Conservation (phyloP, 1,284 basidiomycete species). For the Apiotrichum montevideense region DNA sequence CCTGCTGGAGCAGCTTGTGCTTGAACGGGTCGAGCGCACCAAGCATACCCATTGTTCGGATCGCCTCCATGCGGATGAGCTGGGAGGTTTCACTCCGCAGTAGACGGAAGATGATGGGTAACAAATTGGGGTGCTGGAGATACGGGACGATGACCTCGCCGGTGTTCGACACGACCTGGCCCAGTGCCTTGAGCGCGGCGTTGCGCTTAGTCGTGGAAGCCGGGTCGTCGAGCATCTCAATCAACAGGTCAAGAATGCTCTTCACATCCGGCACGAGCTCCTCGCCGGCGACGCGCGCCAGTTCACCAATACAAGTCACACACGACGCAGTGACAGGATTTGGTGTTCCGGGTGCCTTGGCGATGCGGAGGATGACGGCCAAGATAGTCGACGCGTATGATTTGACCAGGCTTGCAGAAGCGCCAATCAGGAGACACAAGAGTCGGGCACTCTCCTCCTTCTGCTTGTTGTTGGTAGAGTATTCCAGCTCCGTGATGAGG, state of each 20-base stretch:
- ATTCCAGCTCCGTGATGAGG: conserved; percentile 93
- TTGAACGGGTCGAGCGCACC: conserved; percentile 97
- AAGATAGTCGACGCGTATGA: conserved; percentile 97
- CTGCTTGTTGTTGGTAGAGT: conserved; percentile 79
- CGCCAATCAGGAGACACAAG: conserved; percentile 77
- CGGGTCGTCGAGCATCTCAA: conserved; percentile 80
- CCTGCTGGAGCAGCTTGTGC: conserved; percentile 78
- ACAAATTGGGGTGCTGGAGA: conserved; percentile 80
- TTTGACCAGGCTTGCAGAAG: conserved; percentile 89
- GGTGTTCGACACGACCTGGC: conserved; percentile 92
- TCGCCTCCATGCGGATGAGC: conserved; percentile 73
- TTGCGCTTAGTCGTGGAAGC: conserved; percentile 72
- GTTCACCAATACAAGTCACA: conserved; percentile 88
- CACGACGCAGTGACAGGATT: conserved; percentile 88
- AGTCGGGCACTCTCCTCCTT: conserved; percentile 86
- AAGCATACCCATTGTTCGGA: conserved; percentile 91
- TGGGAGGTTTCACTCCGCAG: conserved; percentile 74
- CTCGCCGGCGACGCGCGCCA: conserved; percentile 88
- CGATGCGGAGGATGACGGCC: conserved; percentile 67
- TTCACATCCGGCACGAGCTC: conserved; percentile 78
- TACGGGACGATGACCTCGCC: conserved; percentile 91
- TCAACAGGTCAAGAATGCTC: conserved; percentile 82
- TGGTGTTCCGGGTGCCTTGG: conserved; percentile 78
- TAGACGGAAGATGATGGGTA: conserved; percentile 82
- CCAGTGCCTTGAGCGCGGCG: conserved; percentile 87